These are phyloP conservation scores for Alternaria sp. DNA, from an alignment of 2,329 filamentous ascomycete species.

Conservation along the genomic window DNA sequence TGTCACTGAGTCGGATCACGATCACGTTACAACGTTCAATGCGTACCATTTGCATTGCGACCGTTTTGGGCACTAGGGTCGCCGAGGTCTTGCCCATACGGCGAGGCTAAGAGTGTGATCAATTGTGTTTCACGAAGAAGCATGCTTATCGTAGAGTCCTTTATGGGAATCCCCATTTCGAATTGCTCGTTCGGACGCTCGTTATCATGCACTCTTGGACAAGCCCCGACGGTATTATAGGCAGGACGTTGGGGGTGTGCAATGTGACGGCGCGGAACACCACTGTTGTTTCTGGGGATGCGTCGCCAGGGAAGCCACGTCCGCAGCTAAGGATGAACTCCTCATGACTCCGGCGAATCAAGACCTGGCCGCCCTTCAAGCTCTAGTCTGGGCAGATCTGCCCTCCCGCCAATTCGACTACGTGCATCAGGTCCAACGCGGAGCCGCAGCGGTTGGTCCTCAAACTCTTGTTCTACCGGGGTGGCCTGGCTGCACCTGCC, in stretches of 20 bases:
- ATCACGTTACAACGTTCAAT: slow-evolving; percentile 3
- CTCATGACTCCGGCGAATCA: slow-evolving; percentile 12
- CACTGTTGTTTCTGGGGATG: slow-evolving; percentile 1
- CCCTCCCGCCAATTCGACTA: slow-evolving; percentile 20
- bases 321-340: slow-evolving; percentile 19
- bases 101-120: neutral
- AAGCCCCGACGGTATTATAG: neutral
- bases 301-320: slow-evolving; percentile 14
- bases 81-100: neutral
- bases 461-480: slow-evolving; percentile 8
- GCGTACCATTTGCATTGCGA: slow-evolving; percentile 3
- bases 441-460: slow-evolving; percentile 34
- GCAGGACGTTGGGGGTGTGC: neutral
- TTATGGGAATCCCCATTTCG: neutral
- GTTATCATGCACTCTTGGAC: neutral
- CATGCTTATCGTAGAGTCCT: neutral
- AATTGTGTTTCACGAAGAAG: neutral
- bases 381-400: slow-evolving; percentile 16
- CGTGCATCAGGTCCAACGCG: slow-evolving; percentile 19
- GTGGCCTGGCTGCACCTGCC: slow-evolving; percentile 20
- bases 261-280: neutral
- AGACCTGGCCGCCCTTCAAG: slow-evolving; percentile 1
- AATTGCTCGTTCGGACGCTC: neutral
- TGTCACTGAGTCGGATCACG: neutral
- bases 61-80: neutral